phyloP scores from a whole-genome alignment of 2,329 filamentous ascomycete species.

The Colletotrichum sublineola region DNA sequence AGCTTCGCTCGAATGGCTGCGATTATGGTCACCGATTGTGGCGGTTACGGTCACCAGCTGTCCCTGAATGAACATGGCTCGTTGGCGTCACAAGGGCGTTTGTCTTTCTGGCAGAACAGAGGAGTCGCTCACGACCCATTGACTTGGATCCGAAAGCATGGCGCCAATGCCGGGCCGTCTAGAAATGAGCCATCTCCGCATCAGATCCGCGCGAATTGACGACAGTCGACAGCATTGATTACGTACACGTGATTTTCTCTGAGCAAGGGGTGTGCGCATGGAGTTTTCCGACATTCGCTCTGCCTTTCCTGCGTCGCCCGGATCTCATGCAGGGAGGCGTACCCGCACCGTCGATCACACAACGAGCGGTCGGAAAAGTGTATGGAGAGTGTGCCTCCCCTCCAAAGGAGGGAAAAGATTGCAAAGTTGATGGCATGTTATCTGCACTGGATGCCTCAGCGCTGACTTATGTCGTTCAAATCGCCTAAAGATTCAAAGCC shows the following conservation, averaged over 20 bases:
- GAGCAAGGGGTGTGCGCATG: background rate
- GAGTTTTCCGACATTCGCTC: background rate
- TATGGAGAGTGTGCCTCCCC: constrained; percentile 13
- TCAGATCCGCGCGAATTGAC: background rate
- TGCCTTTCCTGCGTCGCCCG: background rate
- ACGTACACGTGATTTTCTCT: background rate
- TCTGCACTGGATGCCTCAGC: background rate
- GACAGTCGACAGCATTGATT: background rate
- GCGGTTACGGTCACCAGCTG: background rate
- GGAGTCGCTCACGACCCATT: background rate
- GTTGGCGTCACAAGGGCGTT: background rate
- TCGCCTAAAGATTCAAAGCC: background rate
- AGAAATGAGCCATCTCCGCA: background rate
- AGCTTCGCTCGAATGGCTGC: background rate
- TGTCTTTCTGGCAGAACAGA: background rate
- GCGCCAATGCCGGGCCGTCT: background rate
- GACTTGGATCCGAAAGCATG: background rate
- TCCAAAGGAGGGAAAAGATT: background rate
- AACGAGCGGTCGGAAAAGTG: constrained; percentile 33
- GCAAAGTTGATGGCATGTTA: constrained; percentile 4
- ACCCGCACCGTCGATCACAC: constrained; percentile 37
- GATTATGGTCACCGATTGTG: no score
- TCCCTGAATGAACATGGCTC: background rate
- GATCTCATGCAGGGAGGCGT: background rate
- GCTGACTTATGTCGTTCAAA: background rate